Evolutionary conservation across 108 stramenopile species (phyloP).

Genomic region (Cylindrotheca closterium): DNA sequence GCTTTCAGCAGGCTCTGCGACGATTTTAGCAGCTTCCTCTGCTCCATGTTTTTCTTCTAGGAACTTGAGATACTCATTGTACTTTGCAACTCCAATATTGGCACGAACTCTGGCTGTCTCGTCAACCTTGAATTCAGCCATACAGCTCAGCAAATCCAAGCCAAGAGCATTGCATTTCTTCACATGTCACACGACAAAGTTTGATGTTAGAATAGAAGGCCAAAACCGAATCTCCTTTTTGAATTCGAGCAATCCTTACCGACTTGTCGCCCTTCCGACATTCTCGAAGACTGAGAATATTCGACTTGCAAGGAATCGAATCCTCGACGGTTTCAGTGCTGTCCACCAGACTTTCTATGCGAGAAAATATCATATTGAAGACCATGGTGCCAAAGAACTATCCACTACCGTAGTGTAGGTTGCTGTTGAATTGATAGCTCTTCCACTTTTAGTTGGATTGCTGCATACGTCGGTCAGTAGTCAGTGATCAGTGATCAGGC

Average conservation of each 20-base stretch:
- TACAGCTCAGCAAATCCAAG: slow-evolving; percentile 34
- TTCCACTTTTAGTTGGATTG: too few relatives aligned
- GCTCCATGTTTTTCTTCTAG: slow-evolving; percentile 35
- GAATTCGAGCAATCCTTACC: slow-evolving; percentile 3
- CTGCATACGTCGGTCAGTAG: too few relatives aligned
- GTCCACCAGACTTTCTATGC: slow-evolving; percentile 25
- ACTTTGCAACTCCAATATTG: slow-evolving; percentile 36
- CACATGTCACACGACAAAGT: neutral
- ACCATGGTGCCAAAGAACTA: slow-evolving; percentile 35
- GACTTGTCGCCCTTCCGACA: slow-evolving; percentile 33
- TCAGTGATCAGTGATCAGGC: too few relatives aligned
- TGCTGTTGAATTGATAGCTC: too few relatives aligned
- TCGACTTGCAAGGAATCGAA: slow-evolving; percentile 30
- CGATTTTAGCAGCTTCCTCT: slow-evolving; percentile 30
- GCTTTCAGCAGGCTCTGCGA: slow-evolving; percentile 26
- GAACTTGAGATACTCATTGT: slow-evolving; percentile 36
- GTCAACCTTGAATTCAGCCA: slow-evolving; percentile 34
- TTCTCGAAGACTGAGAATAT: slow-evolving; percentile 30
- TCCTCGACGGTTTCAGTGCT: slow-evolving; percentile 25
- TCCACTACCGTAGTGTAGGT: too few relatives aligned
- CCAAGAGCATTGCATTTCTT: slow-evolving; percentile 33
- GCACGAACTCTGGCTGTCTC: slow-evolving; percentile 26
- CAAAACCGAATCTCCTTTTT: too few relatives aligned
- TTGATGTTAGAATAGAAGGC: too few relatives aligned
- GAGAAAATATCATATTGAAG: slow-evolving; percentile 29